These are phyloP conservation scores for Pseudisothecium myosuroides DNA, from an alignment of 225 moss, liverwort and hornwort species.

Conservation along the genomic window DNA sequence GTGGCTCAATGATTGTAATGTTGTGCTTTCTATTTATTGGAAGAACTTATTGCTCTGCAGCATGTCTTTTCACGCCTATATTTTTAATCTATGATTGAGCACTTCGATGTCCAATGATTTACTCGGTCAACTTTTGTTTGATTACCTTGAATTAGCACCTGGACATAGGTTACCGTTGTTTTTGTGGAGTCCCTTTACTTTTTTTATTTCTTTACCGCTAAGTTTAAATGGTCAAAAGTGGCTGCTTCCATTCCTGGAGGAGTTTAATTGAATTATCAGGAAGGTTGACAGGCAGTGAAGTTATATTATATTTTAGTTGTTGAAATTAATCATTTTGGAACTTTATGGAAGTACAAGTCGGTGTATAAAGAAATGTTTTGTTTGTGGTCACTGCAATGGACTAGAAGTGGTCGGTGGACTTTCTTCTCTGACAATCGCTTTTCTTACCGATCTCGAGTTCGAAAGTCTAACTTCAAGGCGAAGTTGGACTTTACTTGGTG, in stretches of 20 bases:
- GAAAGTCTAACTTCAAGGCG: not conserved
- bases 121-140: not conserved
- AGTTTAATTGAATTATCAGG: too few relatives aligned
- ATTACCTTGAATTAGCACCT: not conserved
- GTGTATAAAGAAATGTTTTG: not conserved
- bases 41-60: constrained; percentile 9
- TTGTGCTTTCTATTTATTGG: constrained; percentile 27
- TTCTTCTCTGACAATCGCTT: not conserved
- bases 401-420: not conserved
- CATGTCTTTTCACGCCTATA: not conserved
- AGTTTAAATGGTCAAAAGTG: not conserved
- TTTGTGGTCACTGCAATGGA: not conserved
- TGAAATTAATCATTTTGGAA: not conserved
- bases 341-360: not conserved
- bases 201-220: too few relatives aligned
- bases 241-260: not conserved
- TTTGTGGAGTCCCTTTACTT: not conserved
- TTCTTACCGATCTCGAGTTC: not conserved
- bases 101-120: not conserved
- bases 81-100: not conserved
- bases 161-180: not conserved
- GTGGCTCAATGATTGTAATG: constrained; percentile 41
- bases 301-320: not conserved
- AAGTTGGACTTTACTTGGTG: not conserved
- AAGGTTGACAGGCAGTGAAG: too few relatives aligned